phyloP scores from a whole-genome alignment of 371 early-diverging fungal genomes.

The Sporodiniella umbellata region DNA sequence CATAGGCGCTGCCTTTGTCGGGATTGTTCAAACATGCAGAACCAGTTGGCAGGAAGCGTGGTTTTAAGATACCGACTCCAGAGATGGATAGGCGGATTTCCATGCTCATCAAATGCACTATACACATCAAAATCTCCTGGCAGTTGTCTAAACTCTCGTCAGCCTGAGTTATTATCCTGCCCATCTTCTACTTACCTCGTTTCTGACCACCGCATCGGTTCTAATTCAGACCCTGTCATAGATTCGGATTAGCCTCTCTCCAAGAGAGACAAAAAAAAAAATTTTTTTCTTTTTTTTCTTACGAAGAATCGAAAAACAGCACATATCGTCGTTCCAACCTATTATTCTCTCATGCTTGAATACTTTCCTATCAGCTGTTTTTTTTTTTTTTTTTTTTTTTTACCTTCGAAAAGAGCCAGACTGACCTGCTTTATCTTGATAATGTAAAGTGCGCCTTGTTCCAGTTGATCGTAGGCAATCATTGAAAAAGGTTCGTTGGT shows the following conservation, averaged over 20 bases:
- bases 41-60: conserved; percentile 38
- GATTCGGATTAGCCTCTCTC: too few species aligned
- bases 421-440: conserved; percentile 38
- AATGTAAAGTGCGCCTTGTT: conserved; percentile 41
- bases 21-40: conserved; percentile 43
- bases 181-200: conserved; percentile 29
- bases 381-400: neutral
- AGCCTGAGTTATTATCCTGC: neutral
- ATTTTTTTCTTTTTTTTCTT: too few species aligned
- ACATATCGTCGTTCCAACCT: conserved; percentile 52
- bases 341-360: too few species aligned
- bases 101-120: conserved; percentile 43
- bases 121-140: conserved; percentile 43
- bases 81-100: conserved; percentile 45
- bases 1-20: conserved; percentile 37
- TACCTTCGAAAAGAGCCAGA: conserved; percentile 46
- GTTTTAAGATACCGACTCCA: conserved; percentile 35
- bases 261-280: too few species aligned
- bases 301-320: conserved; percentile 44
- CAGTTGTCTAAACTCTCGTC: conserved; percentile 24
- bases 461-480: conserved; percentile 35
- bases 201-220: conserved; percentile 45
- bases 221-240: conserved; percentile 38
- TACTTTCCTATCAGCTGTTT: neutral
- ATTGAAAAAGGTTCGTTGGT: conserved; percentile 18